Percentiles rank a stretch among this genome's conserved stretches.
Evolutionary conservation across 1,284 basidiomycete species (phyloP).

Genomic region (Malassezia nana): DNA sequence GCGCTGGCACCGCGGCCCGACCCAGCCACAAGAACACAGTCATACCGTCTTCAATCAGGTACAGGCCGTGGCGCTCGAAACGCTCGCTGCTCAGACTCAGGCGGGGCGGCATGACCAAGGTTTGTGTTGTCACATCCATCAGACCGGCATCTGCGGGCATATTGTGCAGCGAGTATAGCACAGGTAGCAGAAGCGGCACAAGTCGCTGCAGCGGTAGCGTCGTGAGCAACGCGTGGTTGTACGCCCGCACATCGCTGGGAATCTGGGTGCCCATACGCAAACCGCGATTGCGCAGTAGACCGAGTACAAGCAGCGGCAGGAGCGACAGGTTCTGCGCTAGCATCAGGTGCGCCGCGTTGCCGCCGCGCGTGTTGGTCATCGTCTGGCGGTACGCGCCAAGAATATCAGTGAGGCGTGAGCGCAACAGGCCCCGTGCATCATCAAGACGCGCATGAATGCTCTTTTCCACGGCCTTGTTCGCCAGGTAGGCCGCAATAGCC

Average conservation of each 20-base stretch:
- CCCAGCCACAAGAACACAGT: constrained; percentile 97
- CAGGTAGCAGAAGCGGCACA: constrained; percentile 85
- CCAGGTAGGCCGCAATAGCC: constrained; percentile 75
- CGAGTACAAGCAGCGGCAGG: constrained; percentile 78
- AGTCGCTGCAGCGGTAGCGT: constrained; percentile 82
- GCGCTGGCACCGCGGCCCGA: constrained; percentile 85
- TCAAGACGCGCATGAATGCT: constrained; percentile 76
- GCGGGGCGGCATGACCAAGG: constrained; percentile 67
- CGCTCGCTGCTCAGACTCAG: constrained; percentile 85
- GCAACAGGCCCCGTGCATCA: constrained; percentile 80
- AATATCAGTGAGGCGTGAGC: constrained; percentile 82
- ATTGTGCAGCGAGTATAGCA: constrained; percentile 90
- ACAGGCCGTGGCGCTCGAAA: constrained; percentile 87
- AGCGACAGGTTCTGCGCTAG: constrained; percentile 87
- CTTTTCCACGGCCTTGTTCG: constrained; percentile 94
- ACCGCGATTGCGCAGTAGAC: constrained; percentile 87
- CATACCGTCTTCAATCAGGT: constrained; percentile 93
- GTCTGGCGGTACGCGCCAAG: constrained; percentile 86
- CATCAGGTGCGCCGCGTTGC: constrained; percentile 82
- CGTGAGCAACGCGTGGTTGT: constrained; percentile 83
- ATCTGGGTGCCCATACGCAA: constrained; percentile 90
- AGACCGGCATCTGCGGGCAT: constrained; percentile 74
- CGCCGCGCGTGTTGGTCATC: constrained; percentile 70
- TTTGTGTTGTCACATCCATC: constrained; percentile 18
- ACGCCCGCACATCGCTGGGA: constrained; percentile 87